Evolutionary conservation across 2,329 filamentous ascomycete species (phyloP).

Genomic region (Metarhizium robertsii): DNA sequence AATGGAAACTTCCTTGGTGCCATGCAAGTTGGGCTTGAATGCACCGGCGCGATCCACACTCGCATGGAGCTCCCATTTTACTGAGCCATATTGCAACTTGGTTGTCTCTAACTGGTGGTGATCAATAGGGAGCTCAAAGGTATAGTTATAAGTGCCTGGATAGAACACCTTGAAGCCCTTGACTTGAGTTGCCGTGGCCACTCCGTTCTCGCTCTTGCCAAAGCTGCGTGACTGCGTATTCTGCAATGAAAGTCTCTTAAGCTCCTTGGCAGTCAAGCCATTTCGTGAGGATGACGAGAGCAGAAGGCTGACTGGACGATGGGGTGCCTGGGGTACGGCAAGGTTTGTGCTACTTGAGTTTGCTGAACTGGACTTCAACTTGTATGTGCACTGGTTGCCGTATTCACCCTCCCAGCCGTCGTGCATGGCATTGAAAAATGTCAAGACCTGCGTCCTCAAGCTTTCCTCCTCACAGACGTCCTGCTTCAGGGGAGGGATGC

Average conservation of each 20-base stretch:
- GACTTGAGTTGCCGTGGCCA: constrained; percentile 46
- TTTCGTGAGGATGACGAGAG: constrained; percentile 15
- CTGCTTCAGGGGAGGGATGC: constrained; percentile 78
- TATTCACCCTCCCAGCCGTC: constrained; percentile 51
- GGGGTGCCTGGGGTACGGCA: constrained; percentile 10
- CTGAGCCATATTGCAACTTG: constrained; percentile 74
- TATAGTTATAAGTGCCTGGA: constrained; percentile 57
- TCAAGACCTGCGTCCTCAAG: constrained; percentile 79
- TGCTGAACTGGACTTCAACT: constrained; percentile 30
- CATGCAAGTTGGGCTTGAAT: constrained; percentile 81
- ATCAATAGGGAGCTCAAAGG: constrained; percentile 84
- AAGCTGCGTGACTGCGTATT: constrained; percentile 79
- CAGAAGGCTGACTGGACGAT: constrained; percentile 10
- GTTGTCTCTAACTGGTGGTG: constrained; percentile 84
- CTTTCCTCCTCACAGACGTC: constrained; percentile 78
- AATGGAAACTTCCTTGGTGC: constrained; percentile 70
- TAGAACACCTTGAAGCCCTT: constrained; percentile 83
- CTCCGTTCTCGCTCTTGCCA: constrained; percentile 63
- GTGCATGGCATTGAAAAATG: constrained; percentile 78
- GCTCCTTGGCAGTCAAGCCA: constrained; percentile 34
- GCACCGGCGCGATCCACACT: constrained; percentile 78
- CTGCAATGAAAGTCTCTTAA: constrained; percentile 65
- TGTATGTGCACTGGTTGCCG: constrained; percentile 53
- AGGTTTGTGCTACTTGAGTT: constrained; percentile 25
- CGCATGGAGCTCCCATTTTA: constrained; percentile 82